Conservation (phyloP, 2,329 filamentous ascomycete species). For the Fusarium palustre region DNA sequence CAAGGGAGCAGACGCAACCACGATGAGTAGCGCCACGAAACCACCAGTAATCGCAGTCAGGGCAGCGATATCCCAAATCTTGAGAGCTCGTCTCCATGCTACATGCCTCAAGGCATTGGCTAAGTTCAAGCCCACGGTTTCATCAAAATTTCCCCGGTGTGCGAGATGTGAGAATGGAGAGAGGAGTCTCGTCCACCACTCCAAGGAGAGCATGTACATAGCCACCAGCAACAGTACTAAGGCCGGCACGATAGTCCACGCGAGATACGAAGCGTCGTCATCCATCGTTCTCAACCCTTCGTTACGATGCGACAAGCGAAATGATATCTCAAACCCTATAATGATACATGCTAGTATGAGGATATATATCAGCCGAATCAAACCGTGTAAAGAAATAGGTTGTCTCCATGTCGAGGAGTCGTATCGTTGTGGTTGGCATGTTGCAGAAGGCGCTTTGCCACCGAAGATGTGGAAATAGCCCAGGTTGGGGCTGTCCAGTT, state of each 20-base stretch:
- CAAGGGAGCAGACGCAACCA: conserved; percentile 50
- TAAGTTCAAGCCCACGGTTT: conserved; percentile 50
- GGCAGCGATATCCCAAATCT: conserved; percentile 46
- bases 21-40: conserved; percentile 47
- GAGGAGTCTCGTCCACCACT: conserved; percentile 50
- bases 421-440: conserved; percentile 22
- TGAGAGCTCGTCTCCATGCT: conserved; percentile 46
- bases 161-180: conserved; percentile 51
- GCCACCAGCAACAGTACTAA: conserved; percentile 47
- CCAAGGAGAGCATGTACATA: conserved; percentile 49
- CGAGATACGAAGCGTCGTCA: conserved; percentile 48
- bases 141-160: conserved; percentile 44
- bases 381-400: conserved; percentile 48
- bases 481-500: conserved; percentile 39
- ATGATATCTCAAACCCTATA: conserved; percentile 51
- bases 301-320: conserved; percentile 48
- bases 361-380: conserved; percentile 46
- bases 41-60: conserved; percentile 46
- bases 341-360: conserved; percentile 49
- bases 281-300: conserved; percentile 49
- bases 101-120: conserved; percentile 48
- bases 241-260: conserved; percentile 53
- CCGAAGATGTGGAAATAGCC: conserved; percentile 47
- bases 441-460: conserved; percentile 38
- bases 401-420: conserved; percentile 48